Evolutionary conservation across 306 rosid species (phyloP).

Genomic region (Cajanus cajan): DNA sequence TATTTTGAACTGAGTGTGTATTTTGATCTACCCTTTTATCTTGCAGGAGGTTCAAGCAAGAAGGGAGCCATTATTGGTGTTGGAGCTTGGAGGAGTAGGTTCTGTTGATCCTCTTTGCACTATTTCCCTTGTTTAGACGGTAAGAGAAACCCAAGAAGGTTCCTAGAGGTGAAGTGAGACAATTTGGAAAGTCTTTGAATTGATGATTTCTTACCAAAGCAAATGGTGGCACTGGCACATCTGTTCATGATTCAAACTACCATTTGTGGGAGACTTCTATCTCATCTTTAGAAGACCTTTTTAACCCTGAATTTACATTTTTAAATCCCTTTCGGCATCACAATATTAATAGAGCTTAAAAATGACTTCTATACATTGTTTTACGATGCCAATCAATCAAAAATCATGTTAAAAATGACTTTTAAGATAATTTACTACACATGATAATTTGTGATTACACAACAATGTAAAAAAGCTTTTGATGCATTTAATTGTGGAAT

Average conservation of each 20-base stretch:
- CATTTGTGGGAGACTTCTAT: neutral
- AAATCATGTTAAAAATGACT: neutral
- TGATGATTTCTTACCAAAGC: conserved; percentile 14
- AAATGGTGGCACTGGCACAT: neutral
- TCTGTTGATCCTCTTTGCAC: conserved; percentile 46
- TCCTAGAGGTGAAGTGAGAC: conserved; percentile 58
- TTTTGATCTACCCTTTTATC: neutral
- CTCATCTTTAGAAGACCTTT: neutral
- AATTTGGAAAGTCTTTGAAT: neutral
- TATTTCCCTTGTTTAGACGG: conserved; percentile 34
- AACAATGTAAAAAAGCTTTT: neutral
- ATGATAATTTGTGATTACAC: neutral
- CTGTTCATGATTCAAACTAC: conserved; percentile 9
- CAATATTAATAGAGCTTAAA: neutral
- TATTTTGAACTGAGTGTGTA: neutral
- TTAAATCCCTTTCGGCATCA: neutral
- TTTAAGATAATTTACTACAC: neutral
- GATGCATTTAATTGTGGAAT: neutral
- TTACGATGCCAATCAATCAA: neutral
- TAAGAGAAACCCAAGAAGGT: conserved; percentile 37
- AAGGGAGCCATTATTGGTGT: conserved; percentile 65
- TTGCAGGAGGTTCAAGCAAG: conserved; percentile 46
- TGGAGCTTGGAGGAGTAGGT: conserved; percentile 58
- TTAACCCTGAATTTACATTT: neutral
- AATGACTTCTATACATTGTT: neutral